Evolutionary conservation across 1,284 basidiomycete species (phyloP), one percentile per base, ranked within the genome.

Genomic region (Stygiomarasmius scandens): DNA sequence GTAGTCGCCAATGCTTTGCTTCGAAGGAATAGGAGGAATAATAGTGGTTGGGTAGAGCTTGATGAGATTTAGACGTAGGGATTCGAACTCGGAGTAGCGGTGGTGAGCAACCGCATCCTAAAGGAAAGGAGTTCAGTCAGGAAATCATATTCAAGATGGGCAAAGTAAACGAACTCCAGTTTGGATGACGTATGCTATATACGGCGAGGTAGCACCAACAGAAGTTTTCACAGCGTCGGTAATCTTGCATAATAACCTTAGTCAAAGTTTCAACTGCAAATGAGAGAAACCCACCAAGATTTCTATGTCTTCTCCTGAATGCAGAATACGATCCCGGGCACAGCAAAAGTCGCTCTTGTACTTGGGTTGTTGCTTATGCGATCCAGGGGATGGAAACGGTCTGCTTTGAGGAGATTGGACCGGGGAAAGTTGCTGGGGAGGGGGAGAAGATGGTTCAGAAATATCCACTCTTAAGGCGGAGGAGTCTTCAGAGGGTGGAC

Each of bases 1-100:
- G 77, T 99, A 99, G 68, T 99, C 97, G 25, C 93, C 86, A 27
- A 99, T 80, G 2, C 90, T 92, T 75, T 99, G 96, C 75, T 99
- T 99, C 3, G 93, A 95, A 0, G 97, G 97, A 61, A 99, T 97
- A 36, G 97, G 97, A 1, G 97, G 96, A 61, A 99, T 91, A 68
- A 99, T 98, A 64, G 96, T 78, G 12, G 96, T 98, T 0, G 97
- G 97, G 72, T 99, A 98, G 53, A 99, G 81, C 63, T 88, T 92
- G 47, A 88, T 81, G 48, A 99, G 84, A 56, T 85, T 91, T 55
- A 86, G 82, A 54, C 97, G 87, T 47, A 99, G 79, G 22, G 95
- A 94, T 74, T 98, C 94, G 71, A 99, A 99, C 69, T 98, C 95
- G 3, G 96, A 98, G 74, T 99, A 99, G 38, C 97, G 85, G 65